These are phyloP conservation scores for Blastocystis sp. DNA, from an alignment of 352 stramenopile species.

Conservation along the genomic window DNA sequence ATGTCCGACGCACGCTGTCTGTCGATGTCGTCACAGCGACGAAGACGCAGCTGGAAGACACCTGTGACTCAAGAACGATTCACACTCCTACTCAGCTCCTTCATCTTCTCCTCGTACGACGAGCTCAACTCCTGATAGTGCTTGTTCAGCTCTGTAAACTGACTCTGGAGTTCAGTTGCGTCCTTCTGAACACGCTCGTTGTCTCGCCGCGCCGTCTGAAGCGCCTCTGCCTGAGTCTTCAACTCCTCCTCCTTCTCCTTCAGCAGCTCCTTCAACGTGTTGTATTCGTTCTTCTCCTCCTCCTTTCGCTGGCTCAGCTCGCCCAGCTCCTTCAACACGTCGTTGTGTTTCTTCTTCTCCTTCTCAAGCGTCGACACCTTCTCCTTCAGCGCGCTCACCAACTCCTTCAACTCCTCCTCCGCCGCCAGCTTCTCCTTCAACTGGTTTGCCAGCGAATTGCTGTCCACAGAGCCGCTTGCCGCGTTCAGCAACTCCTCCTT, in stretches of 20 bases:
- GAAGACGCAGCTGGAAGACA: slow-evolving; percentile 11
- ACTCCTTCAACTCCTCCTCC: background rate
- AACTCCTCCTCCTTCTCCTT: background rate
- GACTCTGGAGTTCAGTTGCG: background rate
- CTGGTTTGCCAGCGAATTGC: background rate
- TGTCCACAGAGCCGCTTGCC: background rate
- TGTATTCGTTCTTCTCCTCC: too few relatives aligned
- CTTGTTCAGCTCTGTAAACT: background rate
- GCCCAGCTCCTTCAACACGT: background rate
- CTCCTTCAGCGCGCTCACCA: slow-evolving; percentile 12
- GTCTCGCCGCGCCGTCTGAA: background rate
- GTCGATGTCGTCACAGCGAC: slow-evolving; percentile 19
- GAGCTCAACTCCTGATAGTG: background rate
- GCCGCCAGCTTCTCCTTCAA: background rate
- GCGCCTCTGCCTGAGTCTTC: background rate
- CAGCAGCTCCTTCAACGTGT: background rate
- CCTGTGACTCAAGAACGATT: background rate
- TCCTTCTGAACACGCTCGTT: background rate
- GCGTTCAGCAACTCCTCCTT: background rate
- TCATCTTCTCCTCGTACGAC: background rate
- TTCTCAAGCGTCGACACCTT: background rate
- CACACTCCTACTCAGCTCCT: background rate
- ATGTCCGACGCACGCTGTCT: background rate
- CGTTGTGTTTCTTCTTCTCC: background rate
- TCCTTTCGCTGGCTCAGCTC: background rate